These are phyloP conservation scores for Hyaloscypha finlandica DNA, from an alignment of 495 filamentous ascomycete species.

Conservation along the genomic window DNA sequence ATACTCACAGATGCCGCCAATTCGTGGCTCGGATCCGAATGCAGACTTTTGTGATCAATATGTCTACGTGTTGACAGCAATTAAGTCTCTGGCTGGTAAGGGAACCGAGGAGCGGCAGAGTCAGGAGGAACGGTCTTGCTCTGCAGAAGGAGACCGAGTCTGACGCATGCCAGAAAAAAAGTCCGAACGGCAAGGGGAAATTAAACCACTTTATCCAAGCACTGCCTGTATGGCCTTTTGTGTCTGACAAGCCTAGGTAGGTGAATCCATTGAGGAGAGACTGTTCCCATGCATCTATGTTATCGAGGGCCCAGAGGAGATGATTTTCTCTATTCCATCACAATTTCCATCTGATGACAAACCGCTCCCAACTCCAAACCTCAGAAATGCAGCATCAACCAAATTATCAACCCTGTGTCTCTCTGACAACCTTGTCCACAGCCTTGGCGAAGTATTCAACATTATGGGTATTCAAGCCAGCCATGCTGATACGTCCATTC, in stretches of 20 bases:
- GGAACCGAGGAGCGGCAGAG: no score
- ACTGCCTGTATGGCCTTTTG: neutral
- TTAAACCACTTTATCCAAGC: no score
- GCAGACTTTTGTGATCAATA: neutral
- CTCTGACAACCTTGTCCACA: conserved; percentile 81
- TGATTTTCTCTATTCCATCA: neutral
- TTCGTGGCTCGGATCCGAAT: neutral
- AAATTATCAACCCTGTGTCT: conserved; percentile 28
- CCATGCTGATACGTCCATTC: conserved; percentile 97
- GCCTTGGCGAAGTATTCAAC: conserved; percentile 90
- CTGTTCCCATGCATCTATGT: neutral
- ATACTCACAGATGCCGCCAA: neutral
- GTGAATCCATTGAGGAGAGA: neutral
- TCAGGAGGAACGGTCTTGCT: no score
- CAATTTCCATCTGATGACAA: neutral
- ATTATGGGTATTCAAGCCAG: conserved; percentile 88
- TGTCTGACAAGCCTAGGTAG: neutral
- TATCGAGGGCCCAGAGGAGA: neutral
- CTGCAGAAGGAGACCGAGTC: no score
- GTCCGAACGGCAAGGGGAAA: no score
- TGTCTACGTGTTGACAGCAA: neutral
- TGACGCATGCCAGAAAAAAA: no score
- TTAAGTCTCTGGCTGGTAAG: neutral
- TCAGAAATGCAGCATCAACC: neutral
- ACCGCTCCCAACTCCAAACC: neutral